A percentile compares a stretch with the other conserved stretches of the same genome.
phyloP scores from a whole-genome alignment of 352 stramenopile species.

The Phytophthora citrophthora region DNA sequence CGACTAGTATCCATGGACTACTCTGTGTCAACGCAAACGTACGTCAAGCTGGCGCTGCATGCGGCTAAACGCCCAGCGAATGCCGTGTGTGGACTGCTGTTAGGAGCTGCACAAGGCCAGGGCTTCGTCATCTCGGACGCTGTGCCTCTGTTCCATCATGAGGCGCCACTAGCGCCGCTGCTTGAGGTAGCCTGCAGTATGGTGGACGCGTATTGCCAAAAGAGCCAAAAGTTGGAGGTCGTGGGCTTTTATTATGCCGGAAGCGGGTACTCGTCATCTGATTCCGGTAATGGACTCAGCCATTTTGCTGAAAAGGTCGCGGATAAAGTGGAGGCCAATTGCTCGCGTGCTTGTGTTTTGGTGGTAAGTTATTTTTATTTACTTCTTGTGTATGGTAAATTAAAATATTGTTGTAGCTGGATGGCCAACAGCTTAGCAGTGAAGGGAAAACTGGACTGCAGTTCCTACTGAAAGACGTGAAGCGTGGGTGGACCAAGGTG shows the following conservation, averaged over 20 bases:
- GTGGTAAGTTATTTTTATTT: conserved; percentile 36
- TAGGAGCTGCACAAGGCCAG: conserved; percentile 56
- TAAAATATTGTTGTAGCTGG: conserved; percentile 36
- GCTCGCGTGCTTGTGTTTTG: conserved; percentile 72
- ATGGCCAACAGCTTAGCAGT: conserved; percentile 62
- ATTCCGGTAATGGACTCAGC: conserved; percentile 45
- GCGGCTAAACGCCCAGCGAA: conserved; percentile 60
- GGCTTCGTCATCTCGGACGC: conserved; percentile 62
- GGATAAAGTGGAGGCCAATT: conserved; percentile 72
- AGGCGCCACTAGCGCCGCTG: conserved; percentile 66
- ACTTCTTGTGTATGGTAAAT: conserved; percentile 16
- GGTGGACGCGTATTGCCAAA: conserved; percentile 62
- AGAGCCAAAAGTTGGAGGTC: conserved; percentile 56
- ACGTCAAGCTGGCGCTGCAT: conserved; percentile 82
- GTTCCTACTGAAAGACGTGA: conserved; percentile 82
- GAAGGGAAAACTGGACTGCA: conserved; percentile 63
- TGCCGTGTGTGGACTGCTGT: conserved; percentile 60
- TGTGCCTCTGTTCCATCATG: conserved; percentile 84
- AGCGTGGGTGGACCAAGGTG: conserved; percentile 74
- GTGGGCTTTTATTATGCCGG: conserved; percentile 72
- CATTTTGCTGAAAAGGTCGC: conserved; percentile 70
- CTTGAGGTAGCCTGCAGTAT: conserved; percentile 72
- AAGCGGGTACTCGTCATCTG: conserved; percentile 37
- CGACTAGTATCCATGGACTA: conserved; percentile 47
- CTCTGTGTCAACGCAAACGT: conserved; percentile 60